These are phyloP conservation scores for Rhododendron vialii DNA, from an alignment of 148 eudicot genomes.

Conservation along the genomic window DNA sequence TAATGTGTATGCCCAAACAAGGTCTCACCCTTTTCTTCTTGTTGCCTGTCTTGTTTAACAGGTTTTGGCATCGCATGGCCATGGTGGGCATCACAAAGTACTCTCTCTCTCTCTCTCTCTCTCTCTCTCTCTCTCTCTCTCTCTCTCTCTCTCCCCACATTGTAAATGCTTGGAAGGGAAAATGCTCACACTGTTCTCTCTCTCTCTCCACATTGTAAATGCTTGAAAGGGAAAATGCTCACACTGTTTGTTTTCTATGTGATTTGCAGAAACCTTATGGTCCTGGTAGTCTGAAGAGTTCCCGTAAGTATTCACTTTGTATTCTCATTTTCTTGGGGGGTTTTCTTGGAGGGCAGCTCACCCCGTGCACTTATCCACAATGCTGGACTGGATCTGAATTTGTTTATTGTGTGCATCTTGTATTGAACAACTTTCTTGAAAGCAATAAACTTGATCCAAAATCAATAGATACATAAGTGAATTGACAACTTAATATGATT, in stretches of 20 bases:
- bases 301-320: conserved; percentile 25
- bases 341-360: background rate
- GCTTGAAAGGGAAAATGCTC: background rate
- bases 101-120: conserved; percentile 4
- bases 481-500: too few species aligned
- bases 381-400: background rate
- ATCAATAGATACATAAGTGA: background rate
- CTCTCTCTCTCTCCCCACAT: background rate
- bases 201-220: background rate
- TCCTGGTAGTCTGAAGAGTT: conserved; percentile 39
- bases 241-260: background rate
- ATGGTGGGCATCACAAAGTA: conserved; percentile 22
- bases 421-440: background rate
- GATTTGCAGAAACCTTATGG: conserved; percentile 28
- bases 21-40: background rate
- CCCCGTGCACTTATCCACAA: too few species aligned
- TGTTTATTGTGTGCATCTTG: background rate
- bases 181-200: too few species aligned
- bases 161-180: background rate
- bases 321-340: background rate
- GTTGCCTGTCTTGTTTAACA: background rate
- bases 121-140: background rate
- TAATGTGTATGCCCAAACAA: background rate
- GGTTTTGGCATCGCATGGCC: conserved; percentile 18
- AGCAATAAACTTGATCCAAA: background rate